These are phyloP conservation scores for Cyclotella sp. DNA, from an alignment of 108 stramenopile genomes.

Conservation along the genomic window DNA sequence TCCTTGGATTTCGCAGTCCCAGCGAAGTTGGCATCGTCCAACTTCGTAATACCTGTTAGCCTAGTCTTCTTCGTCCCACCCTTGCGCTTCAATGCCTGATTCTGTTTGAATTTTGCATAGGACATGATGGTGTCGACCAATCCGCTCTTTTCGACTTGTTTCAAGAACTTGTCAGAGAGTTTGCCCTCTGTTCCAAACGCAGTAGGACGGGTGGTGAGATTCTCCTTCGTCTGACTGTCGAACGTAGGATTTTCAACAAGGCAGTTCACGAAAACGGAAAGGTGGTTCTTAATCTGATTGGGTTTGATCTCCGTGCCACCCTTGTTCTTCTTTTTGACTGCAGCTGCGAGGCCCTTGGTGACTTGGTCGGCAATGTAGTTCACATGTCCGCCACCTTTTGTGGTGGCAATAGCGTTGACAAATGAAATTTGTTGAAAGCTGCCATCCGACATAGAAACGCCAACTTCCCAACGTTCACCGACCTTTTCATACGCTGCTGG, in stretches of 20 bases:
- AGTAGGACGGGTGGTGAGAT: constrained; percentile 83
- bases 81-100: constrained; percentile 89
- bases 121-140: constrained; percentile 87
- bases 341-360: constrained; percentile 56
- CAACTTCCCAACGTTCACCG: constrained; percentile 95
- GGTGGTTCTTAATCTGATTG: constrained; percentile 94
- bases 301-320: constrained; percentile 89
- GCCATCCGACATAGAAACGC: constrained; percentile 90
- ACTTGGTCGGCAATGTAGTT: constrained; percentile 92
- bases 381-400: constrained; percentile 97
- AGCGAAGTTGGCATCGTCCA: constrained; percentile 97
- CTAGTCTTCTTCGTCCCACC: constrained; percentile 94
- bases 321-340: constrained; percentile 95
- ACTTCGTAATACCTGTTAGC: constrained; percentile 94
- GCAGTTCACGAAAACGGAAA: constrained; percentile 94
- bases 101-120: constrained; percentile 94
- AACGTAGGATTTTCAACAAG: constrained; percentile 98
- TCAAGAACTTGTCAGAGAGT: constrained; percentile 87
- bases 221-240: constrained; percentile 99
- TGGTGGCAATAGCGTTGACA: constrained; percentile 97
- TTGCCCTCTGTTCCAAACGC: constrained; percentile 79
- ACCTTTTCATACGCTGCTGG: constrained; percentile 86
- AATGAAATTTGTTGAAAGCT: constrained; percentile 95
- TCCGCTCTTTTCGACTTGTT: constrained; percentile 90
- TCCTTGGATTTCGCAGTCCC: constrained; percentile 90